These are phyloP conservation scores for Gossypium rotundifolium DNA, from an alignment of 345 rosid species.

Conservation along the genomic window DNA sequence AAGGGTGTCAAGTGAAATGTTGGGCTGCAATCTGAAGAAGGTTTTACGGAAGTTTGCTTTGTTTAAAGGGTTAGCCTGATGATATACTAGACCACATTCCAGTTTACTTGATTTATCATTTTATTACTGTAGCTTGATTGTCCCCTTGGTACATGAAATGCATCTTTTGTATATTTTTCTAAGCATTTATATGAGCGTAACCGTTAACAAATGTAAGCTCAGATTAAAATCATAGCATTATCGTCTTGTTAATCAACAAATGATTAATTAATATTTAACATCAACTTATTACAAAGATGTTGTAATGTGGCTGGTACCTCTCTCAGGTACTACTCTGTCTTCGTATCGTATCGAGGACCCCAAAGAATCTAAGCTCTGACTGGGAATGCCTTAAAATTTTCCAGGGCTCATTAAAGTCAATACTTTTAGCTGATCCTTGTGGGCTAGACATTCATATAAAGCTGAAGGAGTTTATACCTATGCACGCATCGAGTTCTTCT, in stretches of 20 bases:
- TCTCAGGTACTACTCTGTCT: too few species aligned
- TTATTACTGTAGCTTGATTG: slow-evolving; percentile 9
- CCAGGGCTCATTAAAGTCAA: not conserved
- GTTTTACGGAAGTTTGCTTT: slow-evolving; percentile 47
- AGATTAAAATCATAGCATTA: too few species aligned
- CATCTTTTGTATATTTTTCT: slow-evolving; percentile 12
- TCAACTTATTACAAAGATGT: not conserved
- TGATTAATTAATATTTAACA: not conserved
- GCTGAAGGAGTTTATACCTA: not conserved
- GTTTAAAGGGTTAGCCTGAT: slow-evolving; percentile 28
- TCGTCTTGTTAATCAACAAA: not conserved
- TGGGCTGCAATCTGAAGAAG: slow-evolving; percentile 57
- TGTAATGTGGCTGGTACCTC: not conserved
- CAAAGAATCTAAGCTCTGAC: not conserved
- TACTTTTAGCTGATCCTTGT: not conserved
- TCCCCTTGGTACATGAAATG: not conserved
- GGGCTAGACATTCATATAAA: not conserved
- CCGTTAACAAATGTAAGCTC: too few species aligned
- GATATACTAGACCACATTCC: slow-evolving; percentile 7
- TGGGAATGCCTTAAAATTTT: not conserved
- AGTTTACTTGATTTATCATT: slow-evolving; percentile 4
- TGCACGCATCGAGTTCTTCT: not conserved
- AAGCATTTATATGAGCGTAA: not conserved
- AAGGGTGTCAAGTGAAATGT: slow-evolving; percentile 56
- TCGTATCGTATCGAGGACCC: too few species aligned